Evolutionary conservation across 495 filamentous ascomycete species (phyloP).

Genomic region (Hypomontagnella submonticulosa): DNA sequence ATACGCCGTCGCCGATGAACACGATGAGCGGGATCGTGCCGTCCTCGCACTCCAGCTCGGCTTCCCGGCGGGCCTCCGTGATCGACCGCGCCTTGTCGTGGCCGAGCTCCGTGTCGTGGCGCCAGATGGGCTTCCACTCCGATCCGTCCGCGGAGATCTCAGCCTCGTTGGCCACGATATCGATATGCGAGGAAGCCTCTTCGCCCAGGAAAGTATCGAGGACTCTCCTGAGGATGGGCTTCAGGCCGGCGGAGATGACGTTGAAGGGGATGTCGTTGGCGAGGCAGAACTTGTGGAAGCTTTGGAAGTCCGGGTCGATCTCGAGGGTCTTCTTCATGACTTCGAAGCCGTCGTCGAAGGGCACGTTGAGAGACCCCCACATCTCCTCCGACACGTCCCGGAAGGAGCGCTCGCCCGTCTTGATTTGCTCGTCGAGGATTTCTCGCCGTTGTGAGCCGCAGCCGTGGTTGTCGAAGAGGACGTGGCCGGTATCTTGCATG

Average conservation of each 20-base stretch:
- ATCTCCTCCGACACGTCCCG: constrained; percentile 81
- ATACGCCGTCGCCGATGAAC: constrained; percentile 84
- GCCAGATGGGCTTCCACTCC: constrained; percentile 77
- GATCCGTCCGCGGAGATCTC: constrained; percentile 67
- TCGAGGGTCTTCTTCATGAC: constrained; percentile 72
- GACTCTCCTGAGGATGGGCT: constrained; percentile 71
- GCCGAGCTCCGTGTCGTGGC: constrained; percentile 72
- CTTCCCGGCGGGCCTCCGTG: constrained; percentile 66
- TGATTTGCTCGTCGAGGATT: constrained; percentile 73
- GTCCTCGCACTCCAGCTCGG: constrained; percentile 64
- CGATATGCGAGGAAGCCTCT: constrained; percentile 62
- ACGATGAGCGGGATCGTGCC: constrained; percentile 75
- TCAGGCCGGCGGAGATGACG: constrained; percentile 77
- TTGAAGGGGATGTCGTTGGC: constrained; percentile 75
- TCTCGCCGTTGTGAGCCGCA: constrained; percentile 68
- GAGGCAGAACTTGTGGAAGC: constrained; percentile 74
- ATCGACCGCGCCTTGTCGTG: constrained; percentile 78
- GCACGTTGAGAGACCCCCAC: constrained; percentile 75
- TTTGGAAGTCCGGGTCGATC: constrained; percentile 72
- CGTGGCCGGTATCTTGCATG: constrained; percentile 82
- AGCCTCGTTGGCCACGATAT: constrained; percentile 79
- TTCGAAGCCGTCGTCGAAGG: constrained; percentile 79
- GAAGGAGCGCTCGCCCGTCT: constrained; percentile 73
- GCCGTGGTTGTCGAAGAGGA: constrained; percentile 75
- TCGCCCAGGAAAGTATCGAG: constrained; percentile 74